These are phyloP conservation scores for Eruca vesicaria DNA, from an alignment of 441 rosid genomes.

Conservation along the genomic window DNA sequence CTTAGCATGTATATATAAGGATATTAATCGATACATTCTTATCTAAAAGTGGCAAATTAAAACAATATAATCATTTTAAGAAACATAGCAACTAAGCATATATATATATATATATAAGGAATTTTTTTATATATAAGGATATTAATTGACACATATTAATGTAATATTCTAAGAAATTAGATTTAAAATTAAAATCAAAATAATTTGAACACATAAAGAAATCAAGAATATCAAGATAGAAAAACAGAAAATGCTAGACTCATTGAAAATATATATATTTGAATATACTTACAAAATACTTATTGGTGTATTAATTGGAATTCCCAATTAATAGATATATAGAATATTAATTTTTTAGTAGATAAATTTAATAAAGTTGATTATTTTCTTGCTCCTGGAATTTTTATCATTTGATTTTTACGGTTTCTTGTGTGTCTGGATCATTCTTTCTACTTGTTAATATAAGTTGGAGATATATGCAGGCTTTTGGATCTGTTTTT, in stretches of 20 bases:
- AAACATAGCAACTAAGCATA: too few species aligned
- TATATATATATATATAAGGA: too few species aligned
- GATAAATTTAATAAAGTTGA: too few species aligned
- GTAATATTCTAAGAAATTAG: not conserved
- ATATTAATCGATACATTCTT: not conserved
- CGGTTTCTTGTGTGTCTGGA: not conserved
- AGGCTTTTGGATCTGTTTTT: constrained; percentile 2
- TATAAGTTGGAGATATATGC: not conserved
- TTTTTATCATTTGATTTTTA: not conserved
- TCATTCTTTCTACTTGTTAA: not conserved
- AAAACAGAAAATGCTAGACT: not conserved
- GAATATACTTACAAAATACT: not conserved
- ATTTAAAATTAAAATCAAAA: too few species aligned
- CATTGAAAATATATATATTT: not conserved
- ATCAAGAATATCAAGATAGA: not conserved
- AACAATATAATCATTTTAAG: too few species aligned
- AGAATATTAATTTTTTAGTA: too few species aligned
- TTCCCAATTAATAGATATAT: not conserved
- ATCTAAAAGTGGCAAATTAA: too few species aligned
- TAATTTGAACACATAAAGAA: not conserved
- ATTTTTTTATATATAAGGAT: too few species aligned
- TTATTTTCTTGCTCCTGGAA: not conserved
- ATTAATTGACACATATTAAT: not conserved
- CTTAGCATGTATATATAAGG: not conserved
- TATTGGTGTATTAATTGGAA: not conserved